Evolutionary conservation across 805 yeast species (phyloP), one percentile per base, ranked within the genome.

Genomic region (Candida stauntonica): DNA sequence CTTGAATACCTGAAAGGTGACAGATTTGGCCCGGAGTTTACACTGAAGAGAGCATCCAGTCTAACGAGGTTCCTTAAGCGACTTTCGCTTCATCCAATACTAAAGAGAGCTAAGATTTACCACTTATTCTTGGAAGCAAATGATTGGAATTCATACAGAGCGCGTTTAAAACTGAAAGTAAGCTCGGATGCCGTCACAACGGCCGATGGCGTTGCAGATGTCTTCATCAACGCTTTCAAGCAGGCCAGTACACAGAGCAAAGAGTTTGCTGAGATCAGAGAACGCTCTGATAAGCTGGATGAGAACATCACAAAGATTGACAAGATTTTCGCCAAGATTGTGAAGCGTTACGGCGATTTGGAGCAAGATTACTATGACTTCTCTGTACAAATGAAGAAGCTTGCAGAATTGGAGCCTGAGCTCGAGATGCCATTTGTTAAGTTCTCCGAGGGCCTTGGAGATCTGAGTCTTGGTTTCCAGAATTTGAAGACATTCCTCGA

Each of bases 1-100:
- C 68, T 91, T 51, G 96, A 91, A 58, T 91, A 93, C 61, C 72
- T 91, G 36, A 88, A 94, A 27, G 98, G 99, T 9, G 97, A 91
- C 52, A 70, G 98, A 27, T 91, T 91, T 58, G 79, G 91, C 19
- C 70, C 76, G 12, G 88, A 85, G 42, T 93, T 93, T 60, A 91
- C 96, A 0, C 68, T 72, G 44, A 85, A 86, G 57, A 68, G 99
- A 50, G 81, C 94, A 4, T 77, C 80, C 33, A 85, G 96, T 4
- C 67, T 91, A 31, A 78, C 81, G 49, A 68, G 91, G 43, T 93
- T 89, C 54, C 62, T 91, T 35, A 67, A 74, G 45, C 75, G 95
- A 42, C 68, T 91, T 6, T 70, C 87, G 15, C 68, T 70, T 45
- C 98, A 93, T 63, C 89, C 89, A 18, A 60, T 70, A 2, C 65